Base-by-base conservation (phyloP, 352 stramenopile species). In the Phytophthora citricola region DNA sequence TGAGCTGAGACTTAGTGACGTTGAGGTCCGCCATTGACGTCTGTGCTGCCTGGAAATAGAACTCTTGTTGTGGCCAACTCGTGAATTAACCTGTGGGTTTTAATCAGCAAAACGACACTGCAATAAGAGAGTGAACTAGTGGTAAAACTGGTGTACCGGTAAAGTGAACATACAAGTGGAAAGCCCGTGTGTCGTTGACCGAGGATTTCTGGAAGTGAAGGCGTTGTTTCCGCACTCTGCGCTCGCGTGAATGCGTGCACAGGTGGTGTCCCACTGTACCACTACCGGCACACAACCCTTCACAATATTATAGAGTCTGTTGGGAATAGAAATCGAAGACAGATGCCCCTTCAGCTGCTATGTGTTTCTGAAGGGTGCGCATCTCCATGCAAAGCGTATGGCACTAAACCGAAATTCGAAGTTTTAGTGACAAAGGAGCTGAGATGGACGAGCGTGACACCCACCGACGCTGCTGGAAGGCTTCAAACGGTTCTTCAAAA, bases 181-280 rank as follows among this genome's bases (percentile, higher is more conserved):
- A 31, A 38, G 9, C 22, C 53, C 39, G n/a, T 31, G 27, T 52
- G 15, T 48, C 39, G 39, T 41, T 41, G 46, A 46, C 31, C 12
- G 47, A 26, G 62, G 45, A 43, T 14, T 70, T 70, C 63, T 70
- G 47, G 36, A 70, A 70, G 45, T 70, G 55, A 66, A 31, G 41
- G 29, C 6, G 6, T 15, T 36, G 43, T 14, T 43, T 58, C 24
- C 20, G 2, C 36, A 43, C 31, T 34, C 6, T 34, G 31, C 4
- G 43, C 14, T 40, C 20, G 39, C 24, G 44, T 69, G 62, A 70
- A 70, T 70, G 62, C 54, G 46, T 65, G 62, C 54, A 70, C 8
- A 36, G 22, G 5, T 1, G 20, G 1, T 43, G 62, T 63, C 39
- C 61, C 17, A 69, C 53, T 69, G 17, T 58, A 49, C 39, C 54